A percentile compares a stretch with the other conserved stretches of the same genome.
phyloP scores from a whole-genome alignment of 1,139 yeast species.

The Zygoascus meyerae region DNA sequence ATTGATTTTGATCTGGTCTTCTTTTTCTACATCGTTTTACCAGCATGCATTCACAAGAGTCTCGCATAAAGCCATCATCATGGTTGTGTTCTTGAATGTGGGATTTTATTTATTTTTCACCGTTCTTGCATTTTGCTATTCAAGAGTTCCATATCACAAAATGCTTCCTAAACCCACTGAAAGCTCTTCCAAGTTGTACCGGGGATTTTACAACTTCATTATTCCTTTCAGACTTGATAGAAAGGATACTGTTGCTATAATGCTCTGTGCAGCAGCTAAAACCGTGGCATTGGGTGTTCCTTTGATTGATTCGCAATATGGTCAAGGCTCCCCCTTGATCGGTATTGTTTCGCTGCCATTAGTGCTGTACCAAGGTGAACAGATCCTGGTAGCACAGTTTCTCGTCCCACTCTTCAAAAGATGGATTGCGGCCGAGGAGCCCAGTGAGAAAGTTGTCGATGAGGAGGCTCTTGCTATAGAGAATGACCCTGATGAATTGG shows the following conservation, averaged over 20 bases:
- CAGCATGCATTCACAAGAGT: conserved; percentile 73
- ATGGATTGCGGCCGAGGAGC: conserved; percentile 10
- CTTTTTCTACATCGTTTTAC: conserved; percentile 83
- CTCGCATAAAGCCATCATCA: conserved; percentile 60
- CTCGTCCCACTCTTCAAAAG: conserved; percentile 39
- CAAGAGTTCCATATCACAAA: conserved; percentile 47
- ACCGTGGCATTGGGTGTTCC: conserved; percentile 91
- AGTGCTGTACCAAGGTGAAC: conserved; percentile 81
- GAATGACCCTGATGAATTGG: background rate
- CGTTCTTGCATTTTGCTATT: conserved; percentile 47
- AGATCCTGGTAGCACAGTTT: conserved; percentile 70
- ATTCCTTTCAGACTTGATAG: conserved; percentile 64
- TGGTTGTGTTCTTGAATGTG: conserved; percentile 73
- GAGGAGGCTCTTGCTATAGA: background rate
- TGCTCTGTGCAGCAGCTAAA: conserved; percentile 90
- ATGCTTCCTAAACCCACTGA: conserved; percentile 40
- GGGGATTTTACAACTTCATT: conserved; percentile 26
- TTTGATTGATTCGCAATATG: conserved; percentile 72
- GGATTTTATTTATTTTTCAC: conserved; percentile 77
- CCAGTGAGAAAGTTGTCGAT: background rate
- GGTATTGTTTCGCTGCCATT: conserved; percentile 75
- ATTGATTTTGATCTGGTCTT: conserved; percentile 71
- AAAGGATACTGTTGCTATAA: conserved; percentile 66
- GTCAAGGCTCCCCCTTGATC: conserved; percentile 50
- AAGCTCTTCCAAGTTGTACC: conserved; percentile 41